These are phyloP conservation scores for Rhizophagus prolifer DNA, from an alignment of 192 early-diverging fungal genomes.

Conservation along the genomic window DNA sequence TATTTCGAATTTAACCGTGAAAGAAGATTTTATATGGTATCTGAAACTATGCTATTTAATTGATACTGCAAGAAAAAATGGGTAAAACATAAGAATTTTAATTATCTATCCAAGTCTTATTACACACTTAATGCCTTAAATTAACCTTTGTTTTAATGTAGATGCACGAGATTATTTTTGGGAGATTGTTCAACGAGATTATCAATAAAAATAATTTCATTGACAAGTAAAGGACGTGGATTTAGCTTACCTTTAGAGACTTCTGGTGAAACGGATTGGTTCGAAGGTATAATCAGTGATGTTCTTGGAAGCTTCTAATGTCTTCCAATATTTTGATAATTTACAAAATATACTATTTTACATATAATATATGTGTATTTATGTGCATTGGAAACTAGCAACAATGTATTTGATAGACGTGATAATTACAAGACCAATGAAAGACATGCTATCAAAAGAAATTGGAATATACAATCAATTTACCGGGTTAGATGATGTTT, in stretches of 20 bases:
- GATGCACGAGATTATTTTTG: slow-evolving; percentile 63
- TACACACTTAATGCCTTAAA: no score
- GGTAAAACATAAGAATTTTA: slow-evolving; percentile 24
- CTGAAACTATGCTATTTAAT: slow-evolving; percentile 61
- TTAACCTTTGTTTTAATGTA: slow-evolving; percentile 4
- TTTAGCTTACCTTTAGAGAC: slow-evolving; percentile 78
- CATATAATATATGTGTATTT: no score
- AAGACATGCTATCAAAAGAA: slow-evolving; percentile 79
- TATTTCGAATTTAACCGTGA: slow-evolving; percentile 61
- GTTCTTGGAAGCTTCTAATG: no score
- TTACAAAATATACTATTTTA: no score
- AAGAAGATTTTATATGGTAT: slow-evolving; percentile 68
- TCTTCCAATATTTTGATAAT: no score
- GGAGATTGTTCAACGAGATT: slow-evolving; percentile 81
- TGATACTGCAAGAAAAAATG: slow-evolving; percentile 49
- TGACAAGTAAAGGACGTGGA: slow-evolving; percentile 86
- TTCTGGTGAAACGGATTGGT: slow-evolving; percentile 54
- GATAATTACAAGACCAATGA: slow-evolving; percentile 70
- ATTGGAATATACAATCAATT: slow-evolving; percentile 69
- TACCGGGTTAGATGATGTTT: slow-evolving; percentile 36
- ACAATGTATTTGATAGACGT: slow-evolving; percentile 47
- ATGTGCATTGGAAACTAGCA: no score
- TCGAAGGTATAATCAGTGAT: slow-evolving; percentile 36
- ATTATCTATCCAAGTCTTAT: neutral
- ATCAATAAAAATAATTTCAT: slow-evolving; percentile 72